Percentiles rank a stretch among this genome's conserved stretches.
phyloP scores from a whole-genome alignment of 1,284 basidiomycete species.

The Ganoderma boninense region DNA sequence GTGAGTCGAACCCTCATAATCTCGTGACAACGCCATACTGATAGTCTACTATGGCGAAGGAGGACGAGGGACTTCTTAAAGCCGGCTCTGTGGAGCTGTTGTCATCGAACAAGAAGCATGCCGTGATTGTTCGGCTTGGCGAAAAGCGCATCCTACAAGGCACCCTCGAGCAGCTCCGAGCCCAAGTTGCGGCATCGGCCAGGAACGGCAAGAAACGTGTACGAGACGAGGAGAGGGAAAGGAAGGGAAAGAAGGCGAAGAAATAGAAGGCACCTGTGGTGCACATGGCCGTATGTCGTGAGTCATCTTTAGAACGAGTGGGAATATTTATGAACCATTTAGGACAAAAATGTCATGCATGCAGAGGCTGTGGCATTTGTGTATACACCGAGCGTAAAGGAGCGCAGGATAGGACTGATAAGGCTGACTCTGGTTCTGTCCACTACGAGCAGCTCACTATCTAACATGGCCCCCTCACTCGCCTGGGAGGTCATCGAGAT shows the following conservation, averaged over 20 bases:
- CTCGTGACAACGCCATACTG: neutral
- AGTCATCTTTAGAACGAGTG: neutral
- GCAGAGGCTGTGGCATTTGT: slow-evolving; percentile 3
- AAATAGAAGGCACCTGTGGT: slow-evolving; percentile 6
- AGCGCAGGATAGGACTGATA: neutral
- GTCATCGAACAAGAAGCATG: slow-evolving; percentile 61
- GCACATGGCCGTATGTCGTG: neutral
- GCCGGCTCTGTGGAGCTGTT: slow-evolving; percentile 38
- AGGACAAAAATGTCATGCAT: neutral
- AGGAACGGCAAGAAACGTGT: slow-evolving; percentile 29
- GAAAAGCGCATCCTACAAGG: slow-evolving; percentile 78
- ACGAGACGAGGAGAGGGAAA: slow-evolving; percentile 22
- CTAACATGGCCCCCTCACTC: neutral
- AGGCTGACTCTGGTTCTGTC: neutral
- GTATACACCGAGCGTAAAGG: neutral
- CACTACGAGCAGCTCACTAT: neutral
- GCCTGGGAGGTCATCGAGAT: slow-evolving; percentile 2
- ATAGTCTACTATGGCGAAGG: slow-evolving; percentile 43
- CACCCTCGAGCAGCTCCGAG: slow-evolving; percentile 30
- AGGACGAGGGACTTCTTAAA: slow-evolving; percentile 58
- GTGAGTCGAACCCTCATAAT: slow-evolving; percentile 46
- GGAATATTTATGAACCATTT: neutral
- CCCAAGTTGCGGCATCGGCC: slow-evolving; percentile 4
- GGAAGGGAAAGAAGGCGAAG: slow-evolving; percentile 32
- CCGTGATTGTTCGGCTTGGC: slow-evolving; percentile 79